A percentile compares a stretch with the other conserved stretches of the same genome.
Evolutionary conservation across 2,329 filamentous ascomycete species (phyloP).

Genomic region (Aspergillus melleus): DNA sequence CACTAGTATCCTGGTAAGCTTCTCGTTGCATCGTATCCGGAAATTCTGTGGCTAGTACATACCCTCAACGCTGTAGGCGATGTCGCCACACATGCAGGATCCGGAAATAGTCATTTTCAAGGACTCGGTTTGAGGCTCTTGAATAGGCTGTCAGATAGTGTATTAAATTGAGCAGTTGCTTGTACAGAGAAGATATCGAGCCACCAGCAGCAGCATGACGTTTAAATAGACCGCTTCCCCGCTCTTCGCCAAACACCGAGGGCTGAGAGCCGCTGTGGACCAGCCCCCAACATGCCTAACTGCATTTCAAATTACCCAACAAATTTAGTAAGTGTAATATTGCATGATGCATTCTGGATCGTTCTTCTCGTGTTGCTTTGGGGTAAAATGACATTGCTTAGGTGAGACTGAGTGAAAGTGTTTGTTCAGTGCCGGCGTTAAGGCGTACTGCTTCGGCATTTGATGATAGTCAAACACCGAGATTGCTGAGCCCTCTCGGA

Average conservation of each 20-base stretch:
- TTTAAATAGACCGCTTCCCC: background rate
- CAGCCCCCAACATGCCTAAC: background rate
- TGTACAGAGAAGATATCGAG: too few relatives aligned
- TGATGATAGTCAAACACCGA: too few relatives aligned
- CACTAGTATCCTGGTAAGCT: slow-evolving; percentile 26
- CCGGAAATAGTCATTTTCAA: slow-evolving; percentile 29
- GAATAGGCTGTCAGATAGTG: too few relatives aligned
- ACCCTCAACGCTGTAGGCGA: slow-evolving; percentile 32
- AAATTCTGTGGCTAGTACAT: background rate
- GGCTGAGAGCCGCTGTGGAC: too few relatives aligned
- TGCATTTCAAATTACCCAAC: background rate
- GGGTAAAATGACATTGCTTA: too few relatives aligned
- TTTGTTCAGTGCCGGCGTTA: too few relatives aligned
- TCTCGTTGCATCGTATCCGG: background rate
- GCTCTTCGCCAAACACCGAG: background rate
- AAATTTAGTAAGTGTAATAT: background rate
- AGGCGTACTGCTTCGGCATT: too few relatives aligned
- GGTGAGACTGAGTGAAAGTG: too few relatives aligned
- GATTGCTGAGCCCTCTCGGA: too few relatives aligned
- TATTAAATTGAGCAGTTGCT: background rate
- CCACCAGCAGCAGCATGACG: background rate
- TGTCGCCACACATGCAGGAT: slow-evolving; percentile 36
- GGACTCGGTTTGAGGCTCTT: background rate
- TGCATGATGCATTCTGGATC: too few relatives aligned
- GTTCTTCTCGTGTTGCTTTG: too few relatives aligned